Conservation (phyloP, 176 grass and related monocot genomes). For the Pontederia paniculata region DNA sequence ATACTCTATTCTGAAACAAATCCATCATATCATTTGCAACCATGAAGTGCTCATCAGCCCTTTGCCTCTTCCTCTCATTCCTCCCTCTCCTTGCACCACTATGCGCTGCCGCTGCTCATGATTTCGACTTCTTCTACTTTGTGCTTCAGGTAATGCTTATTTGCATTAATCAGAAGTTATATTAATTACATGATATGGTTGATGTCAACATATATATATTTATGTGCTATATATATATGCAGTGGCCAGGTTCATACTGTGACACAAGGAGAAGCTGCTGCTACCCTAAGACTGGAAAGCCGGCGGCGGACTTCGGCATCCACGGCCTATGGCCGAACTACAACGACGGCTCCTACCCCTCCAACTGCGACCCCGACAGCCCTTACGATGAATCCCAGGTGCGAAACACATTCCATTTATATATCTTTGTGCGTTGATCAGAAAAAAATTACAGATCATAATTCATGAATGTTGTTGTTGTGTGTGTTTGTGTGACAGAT, state of each 20-base stretch:
- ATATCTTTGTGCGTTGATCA: neutral
- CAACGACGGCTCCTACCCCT: conserved; percentile 28
- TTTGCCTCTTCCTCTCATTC: too few relatives aligned
- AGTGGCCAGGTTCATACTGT: conserved; percentile 80
- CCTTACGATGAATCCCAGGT: conserved; percentile 12
- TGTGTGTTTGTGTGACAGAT: conserved; percentile 11
- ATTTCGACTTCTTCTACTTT: too few relatives aligned
- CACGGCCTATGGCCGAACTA: conserved; percentile 87
- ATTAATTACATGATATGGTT: too few relatives aligned
- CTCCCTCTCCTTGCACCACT: too few relatives aligned
- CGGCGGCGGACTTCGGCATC: conserved; percentile 52
- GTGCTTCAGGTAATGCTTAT: too few relatives aligned
- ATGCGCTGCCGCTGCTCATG: too few relatives aligned
- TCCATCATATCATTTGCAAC: too few relatives aligned
- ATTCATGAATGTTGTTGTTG: neutral
- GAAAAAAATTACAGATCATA: neutral
- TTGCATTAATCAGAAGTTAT: too few relatives aligned
- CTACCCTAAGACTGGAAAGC: conserved; percentile 50
- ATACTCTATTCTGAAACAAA: too few relatives aligned
- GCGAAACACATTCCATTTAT: too few relatives aligned
- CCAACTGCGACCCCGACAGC: conserved; percentile 12
- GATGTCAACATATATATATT: too few relatives aligned
- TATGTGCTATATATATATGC: neutral
- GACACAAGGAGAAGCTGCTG: conserved; percentile 44
- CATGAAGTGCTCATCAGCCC: too few relatives aligned